Evolutionary conservation across 148 eudicot species (phyloP).

Genomic region (Fagopyrum tataricum): DNA sequence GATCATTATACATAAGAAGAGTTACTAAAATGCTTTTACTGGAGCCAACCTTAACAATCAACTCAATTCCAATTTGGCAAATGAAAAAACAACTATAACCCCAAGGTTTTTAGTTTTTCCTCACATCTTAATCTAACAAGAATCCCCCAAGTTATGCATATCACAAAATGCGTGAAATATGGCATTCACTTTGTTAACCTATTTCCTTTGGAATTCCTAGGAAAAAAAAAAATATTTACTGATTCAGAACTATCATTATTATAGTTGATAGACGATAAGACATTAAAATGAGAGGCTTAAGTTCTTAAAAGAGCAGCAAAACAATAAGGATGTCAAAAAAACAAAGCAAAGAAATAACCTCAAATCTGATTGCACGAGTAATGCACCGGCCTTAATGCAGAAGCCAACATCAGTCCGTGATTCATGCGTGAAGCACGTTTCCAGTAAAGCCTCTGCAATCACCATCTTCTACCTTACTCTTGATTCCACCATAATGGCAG

Average conservation of each 20-base stretch:
- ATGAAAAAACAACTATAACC: background rate
- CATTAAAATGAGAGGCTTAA: background rate
- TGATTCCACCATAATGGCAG: background rate
- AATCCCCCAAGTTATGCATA: background rate
- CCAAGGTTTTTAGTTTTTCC: background rate
- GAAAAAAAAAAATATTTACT: background rate
- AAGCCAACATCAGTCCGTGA: constrained; percentile 84
- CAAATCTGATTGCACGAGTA: constrained; percentile 35
- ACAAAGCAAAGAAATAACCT: constrained; percentile 36
- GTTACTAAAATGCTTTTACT: no score
- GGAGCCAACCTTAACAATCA: no score
- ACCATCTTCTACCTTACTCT: background rate
- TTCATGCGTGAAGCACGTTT: constrained; percentile 82
- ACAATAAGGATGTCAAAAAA: background rate
- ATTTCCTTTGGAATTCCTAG: background rate
- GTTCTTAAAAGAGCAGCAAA: background rate
- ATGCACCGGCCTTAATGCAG: constrained; percentile 77
- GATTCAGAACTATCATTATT: background rate
- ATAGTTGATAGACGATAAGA: background rate
- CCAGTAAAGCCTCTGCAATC: constrained; percentile 83
- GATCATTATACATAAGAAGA: background rate
- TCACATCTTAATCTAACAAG: background rate
- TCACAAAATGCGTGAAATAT: background rate
- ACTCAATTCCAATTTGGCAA: no score
- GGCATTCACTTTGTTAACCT: background rate